Base-by-base conservation (phyloP, 306 rosid species). In the Alnus glutinosa region DNA sequence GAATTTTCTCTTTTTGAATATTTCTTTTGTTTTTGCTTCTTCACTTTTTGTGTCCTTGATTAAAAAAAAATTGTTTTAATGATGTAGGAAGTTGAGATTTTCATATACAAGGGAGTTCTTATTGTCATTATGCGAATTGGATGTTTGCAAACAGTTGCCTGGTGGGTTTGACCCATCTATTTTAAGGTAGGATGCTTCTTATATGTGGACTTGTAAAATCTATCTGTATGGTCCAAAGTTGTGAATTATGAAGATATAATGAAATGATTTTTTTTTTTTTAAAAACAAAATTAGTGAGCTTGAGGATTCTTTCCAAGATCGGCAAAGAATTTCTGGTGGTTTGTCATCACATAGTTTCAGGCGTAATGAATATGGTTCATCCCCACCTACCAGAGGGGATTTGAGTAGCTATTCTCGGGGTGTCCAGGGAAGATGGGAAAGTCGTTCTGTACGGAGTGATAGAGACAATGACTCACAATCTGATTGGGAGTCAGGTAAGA, bases 361-460 rank as follows among this genome's bases (percentile, higher is more conserved):
- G 83, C 96, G 85, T 48, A 88, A 70, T 62, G 96, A 93, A 39
- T 87, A 86, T 79, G 85, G 96, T 72, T 86, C 97, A 72, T 93
- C 99, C 51, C 99, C 99, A 72, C 99, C 98, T 76, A 86, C 85
- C 63, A 88, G 85, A 82, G 97, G 92, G 57, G 99, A 92, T 69
- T 57, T 50, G 13, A 83, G 68, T 82, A 83, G 86, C 82, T 81
- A 83, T 90, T 86, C 93, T 4, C 85, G 97, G 55, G 92, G 93
- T 59, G 75, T 44, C 55, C 96, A 83, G 70, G 99, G 97, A 86
- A 96, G 85, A 83, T 91, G 97, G 98, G 98, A 91, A 54, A 67
- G 89, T 86, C 97, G 90, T 73, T 88, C 96, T 67, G 97, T 89
- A 78, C 85, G 87, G 76, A 83, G 91, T 47, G 99, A 92, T 75